phyloP scores from a whole-genome alignment of 352 stramenopile species.

The Phytophthora syringae region DNA sequence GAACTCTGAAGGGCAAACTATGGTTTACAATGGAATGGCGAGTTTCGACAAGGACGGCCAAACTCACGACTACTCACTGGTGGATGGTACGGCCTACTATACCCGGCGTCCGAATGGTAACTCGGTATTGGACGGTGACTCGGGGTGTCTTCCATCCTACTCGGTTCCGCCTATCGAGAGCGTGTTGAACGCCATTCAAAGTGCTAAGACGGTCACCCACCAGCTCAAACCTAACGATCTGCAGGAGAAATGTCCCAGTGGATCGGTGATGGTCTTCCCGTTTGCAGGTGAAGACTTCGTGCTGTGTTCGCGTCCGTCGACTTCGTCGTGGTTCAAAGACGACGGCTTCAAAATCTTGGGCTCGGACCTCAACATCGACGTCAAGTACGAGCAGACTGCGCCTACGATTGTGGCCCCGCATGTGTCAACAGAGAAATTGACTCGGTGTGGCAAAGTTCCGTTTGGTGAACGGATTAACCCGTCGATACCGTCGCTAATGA shows the following conservation, averaged over 20 bases:
- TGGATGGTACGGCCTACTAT: constrained; percentile 47
- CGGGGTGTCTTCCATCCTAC: constrained; percentile 33
- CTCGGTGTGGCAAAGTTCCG: constrained; percentile 30
- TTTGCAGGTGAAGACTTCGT: constrained; percentile 55
- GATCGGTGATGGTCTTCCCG: constrained; percentile 33
- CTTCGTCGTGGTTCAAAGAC: constrained; percentile 27
- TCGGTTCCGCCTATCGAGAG: constrained; percentile 39
- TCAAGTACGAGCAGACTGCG: constrained; percentile 36
- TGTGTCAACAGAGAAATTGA: constrained; percentile 13
- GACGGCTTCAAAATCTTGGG: constrained; percentile 49
- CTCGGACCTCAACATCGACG: constrained; percentile 49
- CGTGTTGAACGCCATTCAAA: constrained; percentile 37
- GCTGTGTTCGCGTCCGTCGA: constrained; percentile 37
- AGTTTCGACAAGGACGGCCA: constrained; percentile 34
- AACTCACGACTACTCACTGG: constrained; percentile 42
- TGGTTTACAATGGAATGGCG: constrained; percentile 46
- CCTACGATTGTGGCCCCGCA: constrained; percentile 28
- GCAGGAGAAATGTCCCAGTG: constrained; percentile 23
- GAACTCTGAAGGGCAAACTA: constrained; percentile 9
- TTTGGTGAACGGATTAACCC: constrained; percentile 28
- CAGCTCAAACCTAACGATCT: constrained; percentile 2
- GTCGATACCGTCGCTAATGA: constrained; percentile 29
- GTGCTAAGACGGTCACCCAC: constrained; percentile 15
- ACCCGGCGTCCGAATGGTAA: constrained; percentile 10
- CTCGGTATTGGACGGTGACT: not conserved